Percentiles rank a stretch among this genome's conserved stretches.
Conservation (phyloP, 169 alveolate species). For the Cryptosporidium sp. region DNA sequence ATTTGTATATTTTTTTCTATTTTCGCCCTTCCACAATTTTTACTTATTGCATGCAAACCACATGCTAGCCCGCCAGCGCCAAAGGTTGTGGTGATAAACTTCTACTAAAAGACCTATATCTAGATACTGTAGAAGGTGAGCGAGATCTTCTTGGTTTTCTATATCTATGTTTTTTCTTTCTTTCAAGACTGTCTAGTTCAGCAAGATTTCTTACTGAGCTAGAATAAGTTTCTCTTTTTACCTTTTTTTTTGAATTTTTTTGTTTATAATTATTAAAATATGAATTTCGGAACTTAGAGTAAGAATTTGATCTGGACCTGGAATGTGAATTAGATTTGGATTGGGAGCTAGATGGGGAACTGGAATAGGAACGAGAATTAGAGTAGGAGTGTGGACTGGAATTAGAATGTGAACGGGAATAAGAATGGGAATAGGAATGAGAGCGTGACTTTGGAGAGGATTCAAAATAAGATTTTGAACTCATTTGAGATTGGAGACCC, state of each 20-base stretch:
- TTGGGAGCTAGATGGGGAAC: neutral
- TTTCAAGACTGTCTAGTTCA: constrained; percentile 22
- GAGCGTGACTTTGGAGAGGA: neutral
- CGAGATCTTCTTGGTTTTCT: constrained; percentile 53
- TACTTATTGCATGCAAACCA: constrained; percentile 61
- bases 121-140: constrained; percentile 72
- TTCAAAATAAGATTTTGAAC: neutral
- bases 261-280: neutral
- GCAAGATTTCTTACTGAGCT: constrained; percentile 58
- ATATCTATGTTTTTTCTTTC: constrained; percentile 43
- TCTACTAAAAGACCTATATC: constrained; percentile 73
- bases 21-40: constrained; percentile 33
- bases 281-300: neutral
- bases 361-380: neutral
- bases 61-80: constrained; percentile 69
- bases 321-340: neutral
- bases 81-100: constrained; percentile 24
- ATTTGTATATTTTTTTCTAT: neutral
- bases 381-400: neutral
- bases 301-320: neutral
- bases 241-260: neutral
- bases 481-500: neutral
- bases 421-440: neutral
- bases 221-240: constrained; percentile 49
- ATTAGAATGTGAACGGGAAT: neutral